A percentile compares a stretch with the other conserved stretches of the same genome.
phyloP scores from a whole-genome alignment of 2,329 filamentous ascomycete genomes.

The Lasiodiplodia citricola region DNA sequence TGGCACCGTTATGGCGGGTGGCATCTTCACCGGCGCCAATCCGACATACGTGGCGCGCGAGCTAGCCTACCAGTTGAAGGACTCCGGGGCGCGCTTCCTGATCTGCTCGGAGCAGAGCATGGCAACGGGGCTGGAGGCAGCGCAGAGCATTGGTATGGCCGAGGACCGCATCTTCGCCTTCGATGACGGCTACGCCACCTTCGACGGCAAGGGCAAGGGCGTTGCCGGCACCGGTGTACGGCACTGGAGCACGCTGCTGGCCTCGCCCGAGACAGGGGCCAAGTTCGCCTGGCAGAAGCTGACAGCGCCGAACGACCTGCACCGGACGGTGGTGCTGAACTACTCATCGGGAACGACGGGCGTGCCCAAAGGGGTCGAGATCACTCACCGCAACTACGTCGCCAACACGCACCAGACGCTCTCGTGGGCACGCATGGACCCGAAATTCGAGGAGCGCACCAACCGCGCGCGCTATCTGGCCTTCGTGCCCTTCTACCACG shows the following conservation, averaged over 20 bases:
- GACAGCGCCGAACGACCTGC: slow-evolving; percentile 53
- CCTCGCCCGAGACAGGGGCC: slow-evolving; percentile 56
- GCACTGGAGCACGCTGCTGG: slow-evolving; percentile 70
- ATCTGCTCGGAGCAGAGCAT: slow-evolving; percentile 67
- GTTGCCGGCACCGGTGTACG: slow-evolving; percentile 41
- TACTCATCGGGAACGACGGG: slow-evolving; percentile 83
- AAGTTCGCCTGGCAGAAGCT: slow-evolving; percentile 69
- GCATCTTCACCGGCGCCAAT: slow-evolving; percentile 78
- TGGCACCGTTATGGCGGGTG: slow-evolving; percentile 77
- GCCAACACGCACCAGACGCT: slow-evolving; percentile 70
- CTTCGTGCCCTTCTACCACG: slow-evolving; percentile 68
- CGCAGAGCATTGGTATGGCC: slow-evolving; percentile 61
- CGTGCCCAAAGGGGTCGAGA: slow-evolving; percentile 81
- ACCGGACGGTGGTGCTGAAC: slow-evolving; percentile 72
- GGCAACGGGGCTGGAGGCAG: slow-evolving; percentile 70
- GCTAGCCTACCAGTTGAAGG: slow-evolving; percentile 74
- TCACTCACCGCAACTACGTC: slow-evolving; percentile 78
- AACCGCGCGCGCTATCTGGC: slow-evolving; percentile 59
- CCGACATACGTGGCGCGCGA: slow-evolving; percentile 73
- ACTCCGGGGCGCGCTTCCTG: slow-evolving; percentile 71
- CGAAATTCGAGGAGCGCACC: slow-evolving; percentile 54
- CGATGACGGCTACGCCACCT: slow-evolving; percentile 48
- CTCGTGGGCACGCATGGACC: slow-evolving; percentile 53
- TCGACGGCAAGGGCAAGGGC: slow-evolving; percentile 47
- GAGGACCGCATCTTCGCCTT: slow-evolving; percentile 67